phyloP scores from a whole-genome alignment of 2,329 filamentous ascomycete species.

The Bipolaris victoriae region DNA sequence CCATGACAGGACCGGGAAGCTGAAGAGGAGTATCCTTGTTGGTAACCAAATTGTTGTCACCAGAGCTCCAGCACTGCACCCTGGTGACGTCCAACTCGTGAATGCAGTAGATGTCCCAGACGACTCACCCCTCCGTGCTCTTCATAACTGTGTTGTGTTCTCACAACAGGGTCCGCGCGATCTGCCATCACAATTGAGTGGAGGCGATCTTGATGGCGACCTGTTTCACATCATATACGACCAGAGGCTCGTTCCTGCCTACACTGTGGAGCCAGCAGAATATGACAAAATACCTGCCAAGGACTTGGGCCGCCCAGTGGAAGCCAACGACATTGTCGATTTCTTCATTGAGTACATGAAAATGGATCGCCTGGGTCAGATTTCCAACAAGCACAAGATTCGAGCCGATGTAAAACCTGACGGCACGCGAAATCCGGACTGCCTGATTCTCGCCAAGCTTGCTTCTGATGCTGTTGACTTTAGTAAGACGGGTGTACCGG shows the following conservation, averaged over 20 bases:
- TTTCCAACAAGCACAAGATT: slow-evolving; percentile 51
- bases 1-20: slow-evolving; percentile 33
- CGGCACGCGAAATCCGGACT: slow-evolving; percentile 41
- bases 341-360: slow-evolving; percentile 71
- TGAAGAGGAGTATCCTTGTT: slow-evolving; percentile 20
- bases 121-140: slow-evolving; percentile 64
- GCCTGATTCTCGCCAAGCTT: slow-evolving; percentile 49
- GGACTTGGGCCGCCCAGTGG: slow-evolving; percentile 67
- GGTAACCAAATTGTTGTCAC: slow-evolving; percentile 66
- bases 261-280: slow-evolving; percentile 66
- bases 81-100: slow-evolving; percentile 76
- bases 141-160: slow-evolving; percentile 80
- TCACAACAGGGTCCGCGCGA: slow-evolving; percentile 73
- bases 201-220: slow-evolving; percentile 85
- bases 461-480: slow-evolving; percentile 46
- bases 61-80: slow-evolving; percentile 80
- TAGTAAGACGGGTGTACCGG: slow-evolving; percentile 32
- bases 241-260: slow-evolving; percentile 53
- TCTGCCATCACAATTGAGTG: slow-evolving; percentile 77
- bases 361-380: slow-evolving; percentile 52
- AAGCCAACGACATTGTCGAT: slow-evolving; percentile 70
- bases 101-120: slow-evolving; percentile 64
- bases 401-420: slow-evolving; percentile 46
- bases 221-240: slow-evolving; percentile 83
- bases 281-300: slow-evolving; percentile 65